Conservation (phyloP, 1,284 basidiomycete species). For the Mycena sp. region DNA sequence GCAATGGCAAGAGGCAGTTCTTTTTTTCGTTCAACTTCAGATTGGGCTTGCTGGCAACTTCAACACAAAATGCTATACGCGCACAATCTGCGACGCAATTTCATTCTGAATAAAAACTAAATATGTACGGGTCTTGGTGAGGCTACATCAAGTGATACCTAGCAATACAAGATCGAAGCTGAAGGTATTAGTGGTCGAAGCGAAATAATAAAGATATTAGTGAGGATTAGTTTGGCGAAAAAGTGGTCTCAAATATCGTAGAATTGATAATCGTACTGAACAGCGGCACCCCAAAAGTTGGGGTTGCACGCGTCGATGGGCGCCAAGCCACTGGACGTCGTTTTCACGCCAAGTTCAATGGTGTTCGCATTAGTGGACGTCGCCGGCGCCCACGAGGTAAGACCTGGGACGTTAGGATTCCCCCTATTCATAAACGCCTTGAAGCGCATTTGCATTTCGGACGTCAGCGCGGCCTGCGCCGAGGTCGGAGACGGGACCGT, state of each 20-base stretch:
- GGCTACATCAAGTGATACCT: too few relatives aligned
- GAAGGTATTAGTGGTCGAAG: too few relatives aligned
- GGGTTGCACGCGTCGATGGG: slow-evolving; percentile 65
- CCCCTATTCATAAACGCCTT: slow-evolving; percentile 69
- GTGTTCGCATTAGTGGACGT: slow-evolving; percentile 60
- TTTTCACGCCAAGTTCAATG: slow-evolving; percentile 63
- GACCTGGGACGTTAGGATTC: slow-evolving; percentile 62
- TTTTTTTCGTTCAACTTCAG: too few relatives aligned
- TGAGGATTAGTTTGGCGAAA: neutral
- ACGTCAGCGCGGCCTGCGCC: slow-evolving; percentile 64
- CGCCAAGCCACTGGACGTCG: slow-evolving; percentile 44
- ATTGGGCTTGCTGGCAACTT: too few relatives aligned
- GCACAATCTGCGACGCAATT: too few relatives aligned
- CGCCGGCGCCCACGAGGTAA: slow-evolving; percentile 61
- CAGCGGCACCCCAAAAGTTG: slow-evolving; percentile 69
- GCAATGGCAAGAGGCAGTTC: too few relatives aligned
- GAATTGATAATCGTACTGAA: slow-evolving; percentile 78
- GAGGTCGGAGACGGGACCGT: slow-evolving; percentile 65
- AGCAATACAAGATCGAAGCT: neutral
- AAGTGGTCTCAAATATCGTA: slow-evolving; percentile 53
- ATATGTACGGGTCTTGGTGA: too few relatives aligned
- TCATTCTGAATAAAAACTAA: too few relatives aligned
- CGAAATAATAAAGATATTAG: neutral
- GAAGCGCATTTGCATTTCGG: slow-evolving; percentile 76
- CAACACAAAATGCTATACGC: too few relatives aligned